Percentiles rank a stretch among this genome's conserved stretches.
phyloP scores from a whole-genome alignment of 768 basidiomycete genomes.

The Paxillus ammoniavirescens region DNA sequence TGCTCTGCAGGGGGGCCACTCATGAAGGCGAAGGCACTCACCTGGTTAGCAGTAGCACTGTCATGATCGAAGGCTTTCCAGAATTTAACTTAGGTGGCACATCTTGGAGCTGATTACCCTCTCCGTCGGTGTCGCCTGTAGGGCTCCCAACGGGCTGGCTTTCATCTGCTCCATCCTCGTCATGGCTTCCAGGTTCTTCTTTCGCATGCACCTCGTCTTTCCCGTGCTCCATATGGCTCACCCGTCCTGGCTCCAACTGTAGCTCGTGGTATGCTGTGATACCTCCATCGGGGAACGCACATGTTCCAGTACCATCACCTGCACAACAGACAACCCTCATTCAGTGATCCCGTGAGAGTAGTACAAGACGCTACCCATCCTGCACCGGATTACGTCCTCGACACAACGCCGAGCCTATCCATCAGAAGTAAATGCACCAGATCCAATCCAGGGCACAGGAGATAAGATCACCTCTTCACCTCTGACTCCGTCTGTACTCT shows the following conservation, averaged over 20 bases:
- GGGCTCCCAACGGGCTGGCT: not conserved
- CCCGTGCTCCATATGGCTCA: not conserved
- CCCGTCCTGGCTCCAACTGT: not conserved
- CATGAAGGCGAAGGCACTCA: not conserved
- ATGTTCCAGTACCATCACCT: too few species aligned
- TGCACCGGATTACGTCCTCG: not conserved
- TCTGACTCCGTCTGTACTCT: not conserved
- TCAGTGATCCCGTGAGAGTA: not conserved
- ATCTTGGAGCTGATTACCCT: not conserved
- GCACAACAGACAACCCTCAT: not conserved
- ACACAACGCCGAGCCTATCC: not conserved
- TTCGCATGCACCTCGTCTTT: not conserved
- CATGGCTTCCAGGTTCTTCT: not conserved
- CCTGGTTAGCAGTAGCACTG: not conserved
- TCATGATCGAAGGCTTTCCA: not conserved
- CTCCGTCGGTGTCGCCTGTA: not conserved
- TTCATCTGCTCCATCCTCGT: not conserved
- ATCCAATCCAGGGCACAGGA: not conserved
- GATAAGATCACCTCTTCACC: not conserved
- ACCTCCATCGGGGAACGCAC: not conserved
- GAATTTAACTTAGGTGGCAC: not conserved
- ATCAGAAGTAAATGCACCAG: not conserved
- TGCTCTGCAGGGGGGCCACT: not conserved
- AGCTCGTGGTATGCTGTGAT: not conserved
- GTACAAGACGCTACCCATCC: not conserved